phyloP scores from a whole-genome alignment of 192 early-diverging fungal genomes.

The Entophlyctis luteolus region DNA sequence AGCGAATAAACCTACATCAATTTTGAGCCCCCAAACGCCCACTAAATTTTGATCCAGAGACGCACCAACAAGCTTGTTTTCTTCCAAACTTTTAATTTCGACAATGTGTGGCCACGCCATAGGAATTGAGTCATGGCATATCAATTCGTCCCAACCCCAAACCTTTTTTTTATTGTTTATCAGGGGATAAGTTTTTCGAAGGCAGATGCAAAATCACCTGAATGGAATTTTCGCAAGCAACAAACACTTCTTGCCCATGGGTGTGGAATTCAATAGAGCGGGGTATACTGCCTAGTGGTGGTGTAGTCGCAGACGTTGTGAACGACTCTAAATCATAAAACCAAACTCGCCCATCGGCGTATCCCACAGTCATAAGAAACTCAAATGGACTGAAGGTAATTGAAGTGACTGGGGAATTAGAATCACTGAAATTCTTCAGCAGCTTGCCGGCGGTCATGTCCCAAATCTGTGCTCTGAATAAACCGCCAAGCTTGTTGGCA shows the following conservation, averaged over 20 bases:
- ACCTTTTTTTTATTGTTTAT: conserved; percentile 18
- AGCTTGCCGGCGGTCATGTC: conserved; percentile 60
- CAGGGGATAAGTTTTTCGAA: not conserved
- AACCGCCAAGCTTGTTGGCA: not conserved
- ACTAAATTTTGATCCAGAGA: conserved; percentile 48
- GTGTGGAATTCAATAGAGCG: conserved; percentile 41
- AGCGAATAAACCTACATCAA: conserved; percentile 32
- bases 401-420: conserved; percentile 33
- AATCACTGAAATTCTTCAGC: conserved; percentile 41
- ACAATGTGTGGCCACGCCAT: conserved; percentile 45
- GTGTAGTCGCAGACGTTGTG: conserved; percentile 38
- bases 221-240: conserved; percentile 37
- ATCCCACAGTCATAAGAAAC: conserved; percentile 47
- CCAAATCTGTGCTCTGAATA: conserved; percentile 40
- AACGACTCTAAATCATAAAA: conserved; percentile 58
- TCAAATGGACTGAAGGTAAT: conserved; percentile 57
- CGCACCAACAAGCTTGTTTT: conserved; percentile 43
- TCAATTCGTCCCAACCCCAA: conserved; percentile 49
- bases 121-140: conserved; percentile 30
- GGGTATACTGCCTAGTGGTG: conserved; percentile 3
- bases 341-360: conserved; percentile 39
- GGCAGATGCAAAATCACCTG: conserved; percentile 29
- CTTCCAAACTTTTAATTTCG: conserved; percentile 42
- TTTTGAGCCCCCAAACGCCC: conserved; percentile 47
- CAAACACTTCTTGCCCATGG: conserved; percentile 43